Evolutionary conservation across 345 rosid genomes (phyloP), one percentile per base, ranked within the genome.

Genomic region (Eutrema japonicum): DNA sequence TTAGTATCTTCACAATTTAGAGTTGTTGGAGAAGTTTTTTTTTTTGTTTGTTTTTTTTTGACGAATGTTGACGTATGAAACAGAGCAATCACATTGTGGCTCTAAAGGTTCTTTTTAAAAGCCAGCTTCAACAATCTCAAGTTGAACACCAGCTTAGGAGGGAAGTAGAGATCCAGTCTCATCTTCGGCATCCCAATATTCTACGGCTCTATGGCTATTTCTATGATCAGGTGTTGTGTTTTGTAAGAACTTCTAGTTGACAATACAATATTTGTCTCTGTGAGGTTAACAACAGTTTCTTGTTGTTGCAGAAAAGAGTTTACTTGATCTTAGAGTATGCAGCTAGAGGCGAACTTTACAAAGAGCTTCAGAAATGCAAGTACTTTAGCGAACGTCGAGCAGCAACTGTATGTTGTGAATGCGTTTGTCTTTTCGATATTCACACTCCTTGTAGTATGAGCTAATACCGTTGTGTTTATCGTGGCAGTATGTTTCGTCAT

Each of bases 21-120:
- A 56, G n/a, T 30, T 53, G 5, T 37, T 57, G 7, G n/a, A 18
- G 13, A 33, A 14, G 13, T 35, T 11, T 5, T 12, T 1, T 35
- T 18, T 50, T 29, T 22, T 4, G 0, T 0, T 30, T 0, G 5
- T 32, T 32, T 4, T 32, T 11, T 10, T 10, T 10, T 10, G 4
- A 66, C 60, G 12, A 51, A 66, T 16, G 22, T 42, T 64, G 42
- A 64, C 42, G 2, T 16, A 53, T 2, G 40, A 55, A 52, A 70
- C 85, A 93, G 97, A 93, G 98, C 82, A 89, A 93, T 82, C 91
- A 93, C 49, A 77, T 93, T 22, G 98, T 93, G 71, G 98, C 98
- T 10, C 73, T 91, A 61, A 93, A 93, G 82, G 96, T 93, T 72
- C 87, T 93, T 49, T 93, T 93, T 27, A 93, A 91, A 82, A 85